These are phyloP conservation scores for Lentinula detonsa DNA, from an alignment of 768 basidiomycete genomes.

Conservation along the genomic window DNA sequence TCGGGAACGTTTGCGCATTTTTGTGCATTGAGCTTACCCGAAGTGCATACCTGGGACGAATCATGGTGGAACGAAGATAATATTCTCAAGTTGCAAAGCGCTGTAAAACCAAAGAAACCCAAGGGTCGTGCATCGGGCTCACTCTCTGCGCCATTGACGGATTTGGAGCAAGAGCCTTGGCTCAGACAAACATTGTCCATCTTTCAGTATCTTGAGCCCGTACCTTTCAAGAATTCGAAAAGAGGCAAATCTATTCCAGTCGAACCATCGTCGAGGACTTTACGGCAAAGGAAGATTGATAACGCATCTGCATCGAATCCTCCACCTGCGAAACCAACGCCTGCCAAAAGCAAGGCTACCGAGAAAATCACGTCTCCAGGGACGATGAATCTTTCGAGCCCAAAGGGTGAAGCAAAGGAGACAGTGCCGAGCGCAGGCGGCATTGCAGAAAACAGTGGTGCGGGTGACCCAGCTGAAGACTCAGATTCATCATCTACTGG, in stretches of 20 bases:
- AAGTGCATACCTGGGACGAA: constrained; percentile 14
- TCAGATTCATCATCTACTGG: background rate
- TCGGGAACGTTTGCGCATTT: constrained; percentile 84
- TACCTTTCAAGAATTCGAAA: constrained; percentile 14
- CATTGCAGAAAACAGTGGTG: background rate
- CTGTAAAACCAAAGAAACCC: constrained; percentile 58
- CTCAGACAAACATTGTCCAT: constrained; percentile 48
- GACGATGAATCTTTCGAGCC: background rate
- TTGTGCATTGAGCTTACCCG: constrained; percentile 46
- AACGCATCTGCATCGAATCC: constrained; percentile 19
- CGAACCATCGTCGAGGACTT: constrained; percentile 33
- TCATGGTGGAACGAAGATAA: constrained; percentile 67
- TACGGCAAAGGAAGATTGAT: constrained; percentile 39
- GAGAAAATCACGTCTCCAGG: background rate
- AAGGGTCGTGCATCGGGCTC: constrained; percentile 35
- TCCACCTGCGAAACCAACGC: constrained; percentile 8
- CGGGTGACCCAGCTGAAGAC: background rate
- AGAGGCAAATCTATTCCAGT: constrained; percentile 14
- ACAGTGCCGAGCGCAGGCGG: background rate
- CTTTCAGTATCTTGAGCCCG: constrained; percentile 37
- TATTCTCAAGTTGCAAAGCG: constrained; percentile 62
- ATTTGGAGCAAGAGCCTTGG: constrained; percentile 42
- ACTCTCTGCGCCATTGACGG: constrained; percentile 23
- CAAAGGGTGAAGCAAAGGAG: background rate
- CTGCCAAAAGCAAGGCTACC: constrained; percentile 10